Evolutionary conservation across 2,329 filamentous ascomycete species (phyloP).

Genomic region (Aspergillus udagawae): DNA sequence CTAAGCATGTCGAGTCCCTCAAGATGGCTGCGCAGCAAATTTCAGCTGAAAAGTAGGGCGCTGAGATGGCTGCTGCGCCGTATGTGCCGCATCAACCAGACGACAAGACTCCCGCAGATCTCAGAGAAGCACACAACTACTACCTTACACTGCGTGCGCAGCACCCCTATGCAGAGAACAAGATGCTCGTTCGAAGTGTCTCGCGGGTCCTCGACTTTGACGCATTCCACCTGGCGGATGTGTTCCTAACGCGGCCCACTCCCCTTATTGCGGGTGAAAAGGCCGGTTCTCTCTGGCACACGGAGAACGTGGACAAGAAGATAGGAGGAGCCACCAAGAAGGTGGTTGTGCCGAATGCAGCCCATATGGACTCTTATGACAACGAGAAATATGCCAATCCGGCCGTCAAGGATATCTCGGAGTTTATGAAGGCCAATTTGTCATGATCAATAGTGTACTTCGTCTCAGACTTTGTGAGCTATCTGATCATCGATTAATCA

Average conservation of each 20-base stretch:
- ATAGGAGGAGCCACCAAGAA: conserved; percentile 12
- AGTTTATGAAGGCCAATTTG: conserved; percentile 6
- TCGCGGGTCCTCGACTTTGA: too few relatives aligned
- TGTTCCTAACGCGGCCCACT: neutral
- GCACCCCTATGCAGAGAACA: too few relatives aligned
- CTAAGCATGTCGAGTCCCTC: conserved; percentile 1
- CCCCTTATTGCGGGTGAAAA: neutral
- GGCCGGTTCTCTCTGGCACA: conserved; percentile 7
- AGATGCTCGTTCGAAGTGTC: too few relatives aligned
- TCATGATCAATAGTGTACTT: neutral
- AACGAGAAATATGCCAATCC: conserved; percentile 10
- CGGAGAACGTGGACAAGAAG: conserved; percentile 11
- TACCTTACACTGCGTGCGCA: conserved; percentile 10
- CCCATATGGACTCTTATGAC: conserved; percentile 16
- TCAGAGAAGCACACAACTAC: conserved; percentile 12
- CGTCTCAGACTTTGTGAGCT: neutral
- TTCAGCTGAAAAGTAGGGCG: conserved; percentile 14
- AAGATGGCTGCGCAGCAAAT: conserved; percentile 17
- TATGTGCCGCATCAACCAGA: conserved; percentile 11
- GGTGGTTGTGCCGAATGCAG: conserved; percentile 8
- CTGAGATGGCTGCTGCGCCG: conserved; percentile 11
- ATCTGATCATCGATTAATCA: too few relatives aligned
- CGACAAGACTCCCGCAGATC: conserved; percentile 9
- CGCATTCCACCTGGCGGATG: neutral
- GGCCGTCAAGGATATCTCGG: conserved; percentile 8